A percentile compares a stretch with the other conserved stretches of the same genome.
phyloP scores from a whole-genome alignment of 768 basidiomycete species.

The Podaxis carcinomalis region DNA sequence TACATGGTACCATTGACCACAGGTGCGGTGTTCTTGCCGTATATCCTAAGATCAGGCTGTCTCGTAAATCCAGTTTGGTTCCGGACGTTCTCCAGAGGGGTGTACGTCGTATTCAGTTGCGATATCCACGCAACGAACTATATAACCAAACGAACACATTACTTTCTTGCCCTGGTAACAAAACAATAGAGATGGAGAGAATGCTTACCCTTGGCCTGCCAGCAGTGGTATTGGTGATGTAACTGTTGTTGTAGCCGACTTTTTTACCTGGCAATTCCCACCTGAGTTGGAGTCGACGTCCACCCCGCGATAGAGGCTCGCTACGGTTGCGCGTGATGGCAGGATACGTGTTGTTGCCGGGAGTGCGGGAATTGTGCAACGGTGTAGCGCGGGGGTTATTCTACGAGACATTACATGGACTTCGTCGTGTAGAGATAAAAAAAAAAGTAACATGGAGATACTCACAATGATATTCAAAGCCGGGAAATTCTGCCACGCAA shows the following conservation, averaged over 20 bases:
- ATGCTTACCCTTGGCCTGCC: slow-evolving; percentile 32
- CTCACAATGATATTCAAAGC: slow-evolving; percentile 41
- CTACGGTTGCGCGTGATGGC: slow-evolving; percentile 54
- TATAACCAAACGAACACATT: slow-evolving; percentile 17
- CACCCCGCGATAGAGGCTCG: slow-evolving; percentile 38
- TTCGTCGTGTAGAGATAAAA: too few species aligned
- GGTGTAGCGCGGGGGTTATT: slow-evolving; percentile 23
- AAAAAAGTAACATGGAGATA: background rate
- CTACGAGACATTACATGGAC: slow-evolving; percentile 3
- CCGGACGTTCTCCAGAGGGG: slow-evolving; percentile 37
- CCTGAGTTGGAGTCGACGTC: slow-evolving; percentile 38
- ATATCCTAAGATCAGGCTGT: slow-evolving; percentile 48
- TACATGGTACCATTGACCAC: slow-evolving; percentile 52
- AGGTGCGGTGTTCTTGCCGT: slow-evolving; percentile 30
- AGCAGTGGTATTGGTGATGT: slow-evolving; percentile 45
- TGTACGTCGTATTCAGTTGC: slow-evolving; percentile 59
- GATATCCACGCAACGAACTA: slow-evolving; percentile 55
- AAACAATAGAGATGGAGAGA: background rate
- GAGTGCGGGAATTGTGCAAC: slow-evolving; percentile 17
- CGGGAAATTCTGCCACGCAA: slow-evolving; percentile 56
- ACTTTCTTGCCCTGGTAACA: background rate
- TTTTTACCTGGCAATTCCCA: slow-evolving; percentile 57
- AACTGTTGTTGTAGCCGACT: slow-evolving; percentile 45
- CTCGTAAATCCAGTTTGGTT: slow-evolving; percentile 40
- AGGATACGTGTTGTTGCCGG: slow-evolving; percentile 35